Evolutionary conservation across 1,284 basidiomycete species (phyloP), one percentile per base, ranked within the genome.

Genomic region (Ganoderma resinaceum): DNA sequence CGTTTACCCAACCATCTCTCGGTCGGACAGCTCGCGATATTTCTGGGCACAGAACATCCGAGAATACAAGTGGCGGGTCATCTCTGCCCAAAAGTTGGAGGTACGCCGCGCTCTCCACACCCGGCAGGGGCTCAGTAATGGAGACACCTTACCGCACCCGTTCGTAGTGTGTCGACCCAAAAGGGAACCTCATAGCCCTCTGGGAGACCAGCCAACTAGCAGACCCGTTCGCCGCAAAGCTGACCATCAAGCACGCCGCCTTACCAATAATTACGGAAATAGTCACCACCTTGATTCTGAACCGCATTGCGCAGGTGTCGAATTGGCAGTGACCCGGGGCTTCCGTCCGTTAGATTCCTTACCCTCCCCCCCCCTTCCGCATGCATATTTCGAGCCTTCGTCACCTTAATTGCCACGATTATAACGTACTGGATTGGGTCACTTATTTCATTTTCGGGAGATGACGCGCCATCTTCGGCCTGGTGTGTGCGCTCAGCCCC

Each of bases 231-330:
- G 82, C 85, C 69, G 91, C 90, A 3, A 83, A 83, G 49, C 80
- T 93, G 63, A 88, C 85, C 23, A 81, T 93, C 74, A 85, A 82
- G 69, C 82, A 84, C 9, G 78, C 84, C 38, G 89, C 85, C 52
- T 82, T 93, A 61, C 77, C 84, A 35, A 77, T 91, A 66, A 83
- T 91, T 67, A 93, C 91, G n/a, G 91, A 93, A 78, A 86, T 93
- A 71, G 76, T 92, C 72, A 90, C 91, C 14, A 90, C 89, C 6
- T 84, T 93, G 68, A 83, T 85, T 57, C 82, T 93, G 62, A 91
- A 91, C 75, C 86, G 89, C 53, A 91, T 93, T 83, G 85, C 88
- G 46, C 80, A 83, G 66, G 79, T 81, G 31, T 76, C 90, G 49
- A 82, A 82, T 63, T 92, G 91, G 91, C 65, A 70, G 67, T 77